These are phyloP conservation scores for Striga asiatica DNA, from an alignment of 257 asterid genomes.

Conservation along the genomic window DNA sequence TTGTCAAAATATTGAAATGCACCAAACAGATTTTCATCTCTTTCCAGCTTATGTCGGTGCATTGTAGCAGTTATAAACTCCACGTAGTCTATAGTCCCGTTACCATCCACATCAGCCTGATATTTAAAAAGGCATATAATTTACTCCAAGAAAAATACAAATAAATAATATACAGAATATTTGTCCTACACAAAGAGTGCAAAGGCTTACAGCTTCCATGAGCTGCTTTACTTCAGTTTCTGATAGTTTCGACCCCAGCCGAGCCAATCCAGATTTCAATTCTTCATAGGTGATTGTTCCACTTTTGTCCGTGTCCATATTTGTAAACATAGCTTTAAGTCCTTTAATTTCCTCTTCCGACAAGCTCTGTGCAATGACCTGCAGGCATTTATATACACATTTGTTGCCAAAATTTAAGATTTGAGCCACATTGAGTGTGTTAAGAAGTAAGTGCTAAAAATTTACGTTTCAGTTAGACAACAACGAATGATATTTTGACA, in stretches of 20 bases:
- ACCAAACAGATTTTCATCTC: conserved; percentile 68
- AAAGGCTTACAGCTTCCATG: conserved; percentile 62
- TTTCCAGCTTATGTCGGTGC: conserved; percentile 91
- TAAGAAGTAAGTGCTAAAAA: too few species aligned
- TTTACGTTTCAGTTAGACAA: too few species aligned
- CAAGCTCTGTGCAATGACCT: conserved; percentile 63
- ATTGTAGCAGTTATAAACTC: conserved; percentile 91
- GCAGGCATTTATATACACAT: conserved; percentile 13
- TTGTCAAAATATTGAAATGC: conserved; percentile 81
- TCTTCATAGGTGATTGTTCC: conserved; percentile 63
- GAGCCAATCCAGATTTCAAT: conserved; percentile 52
- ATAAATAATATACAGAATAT: not conserved
- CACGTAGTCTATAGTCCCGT: conserved; percentile 80
- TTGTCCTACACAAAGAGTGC: not conserved
- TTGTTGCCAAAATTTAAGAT: too few species aligned
- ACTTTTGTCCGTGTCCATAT: conserved; percentile 63
- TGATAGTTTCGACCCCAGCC: conserved; percentile 54
- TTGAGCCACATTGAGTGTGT: too few species aligned
- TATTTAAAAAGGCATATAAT: conserved; percentile 7
- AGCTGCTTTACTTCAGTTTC: conserved; percentile 61
- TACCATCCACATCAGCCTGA: conserved; percentile 98
- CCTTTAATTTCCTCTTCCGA: conserved; percentile 66
- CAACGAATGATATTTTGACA: too few species aligned
- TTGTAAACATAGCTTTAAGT: conserved; percentile 46
- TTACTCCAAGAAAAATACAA: not conserved